These are phyloP conservation scores for Penicillium salamii DNA, from an alignment of 495 filamentous ascomycete genomes.

Conservation along the genomic window DNA sequence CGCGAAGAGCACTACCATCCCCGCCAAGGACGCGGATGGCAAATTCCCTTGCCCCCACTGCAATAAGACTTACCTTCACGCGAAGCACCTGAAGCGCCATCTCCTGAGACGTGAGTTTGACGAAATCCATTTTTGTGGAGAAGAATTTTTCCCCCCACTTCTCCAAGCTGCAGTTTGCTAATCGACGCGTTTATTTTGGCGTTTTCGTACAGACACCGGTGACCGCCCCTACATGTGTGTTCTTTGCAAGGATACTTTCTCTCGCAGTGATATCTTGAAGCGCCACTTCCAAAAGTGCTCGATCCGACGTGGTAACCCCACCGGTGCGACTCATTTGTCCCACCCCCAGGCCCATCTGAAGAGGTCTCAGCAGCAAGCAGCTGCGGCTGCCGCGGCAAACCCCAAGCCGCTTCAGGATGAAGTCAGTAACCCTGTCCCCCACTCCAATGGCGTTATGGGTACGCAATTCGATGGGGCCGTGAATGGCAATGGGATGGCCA, in stretches of 20 bases:
- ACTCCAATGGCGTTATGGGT: slow-evolving; percentile 44
- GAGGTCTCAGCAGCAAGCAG: slow-evolving; percentile 54
- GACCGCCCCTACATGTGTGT: slow-evolving; percentile 96
- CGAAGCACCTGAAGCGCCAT: slow-evolving; percentile 96
- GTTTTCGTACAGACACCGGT: slow-evolving; percentile 69
- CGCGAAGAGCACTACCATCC: slow-evolving; percentile 75
- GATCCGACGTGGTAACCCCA: slow-evolving; percentile 89
- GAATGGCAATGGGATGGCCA: slow-evolving; percentile 44
- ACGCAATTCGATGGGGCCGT: slow-evolving; percentile 45
- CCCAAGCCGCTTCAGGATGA: slow-evolving; percentile 52
- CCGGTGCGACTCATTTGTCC: slow-evolving; percentile 85
- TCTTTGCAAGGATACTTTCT: slow-evolving; percentile 97
- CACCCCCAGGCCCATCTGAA: slow-evolving; percentile 86
- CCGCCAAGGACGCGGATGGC: slow-evolving; percentile 89
- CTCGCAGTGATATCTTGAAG: slow-evolving; percentile 95
- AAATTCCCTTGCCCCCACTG: slow-evolving; percentile 98
- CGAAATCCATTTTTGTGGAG: not conserved
- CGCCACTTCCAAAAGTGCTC: slow-evolving; percentile 99
- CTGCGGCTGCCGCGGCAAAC: slow-evolving; percentile 52
- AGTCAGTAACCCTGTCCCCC: slow-evolving; percentile 45
- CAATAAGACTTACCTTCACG: slow-evolving; percentile 95
- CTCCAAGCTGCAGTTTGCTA: slow-evolving; percentile 9
- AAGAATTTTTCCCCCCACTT: not conserved
- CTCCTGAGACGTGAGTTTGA: slow-evolving; percentile 81
- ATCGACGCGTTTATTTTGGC: slow-evolving; percentile 15